phyloP scores from a whole-genome alignment of 2,329 filamentous ascomycete genomes.

The Pseudogymnoascus sp. region DNA sequence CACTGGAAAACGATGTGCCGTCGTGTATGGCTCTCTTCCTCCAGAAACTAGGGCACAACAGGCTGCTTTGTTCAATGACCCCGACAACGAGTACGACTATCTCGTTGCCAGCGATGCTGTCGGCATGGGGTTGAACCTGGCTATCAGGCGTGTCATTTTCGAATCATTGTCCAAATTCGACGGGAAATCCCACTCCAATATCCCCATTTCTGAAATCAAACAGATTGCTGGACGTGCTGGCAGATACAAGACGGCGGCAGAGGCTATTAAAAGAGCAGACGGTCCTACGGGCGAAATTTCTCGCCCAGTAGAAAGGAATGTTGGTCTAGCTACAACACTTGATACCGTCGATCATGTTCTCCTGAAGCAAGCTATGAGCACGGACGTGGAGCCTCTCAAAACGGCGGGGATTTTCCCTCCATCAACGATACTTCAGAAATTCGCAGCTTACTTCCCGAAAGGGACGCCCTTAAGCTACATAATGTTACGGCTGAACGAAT shows the following conservation, averaged over 20 bases:
- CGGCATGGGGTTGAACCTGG: slow-evolving; percentile 93
- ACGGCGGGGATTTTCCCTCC: slow-evolving; percentile 71
- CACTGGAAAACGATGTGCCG: slow-evolving; percentile 75
- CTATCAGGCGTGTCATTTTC: slow-evolving; percentile 84
- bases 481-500: slow-evolving; percentile 62
- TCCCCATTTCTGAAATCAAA: slow-evolving; percentile 74
- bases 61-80: slow-evolving; percentile 88
- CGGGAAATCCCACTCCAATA: slow-evolving; percentile 33
- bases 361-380: slow-evolving; percentile 54
- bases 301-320: slow-evolving; percentile 16
- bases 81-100: slow-evolving; percentile 89
- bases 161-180: slow-evolving; percentile 68
- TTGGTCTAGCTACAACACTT: slow-evolving; percentile 73
- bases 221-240: slow-evolving; percentile 93
- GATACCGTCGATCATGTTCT: slow-evolving; percentile 57
- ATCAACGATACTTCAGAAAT: slow-evolving; percentile 59
- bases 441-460: slow-evolving; percentile 73
- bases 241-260: slow-evolving; percentile 65
- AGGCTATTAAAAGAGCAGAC: slow-evolving; percentile 33
- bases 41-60: slow-evolving; percentile 90
- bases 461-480: slow-evolving; percentile 78
- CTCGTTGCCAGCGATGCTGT: slow-evolving; percentile 92
- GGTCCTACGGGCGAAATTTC: neutral
- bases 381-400: slow-evolving; percentile 55
- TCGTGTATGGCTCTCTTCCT: slow-evolving; percentile 85